A percentile compares a stretch with the other conserved stretches of the same genome.
phyloP scores from a whole-genome alignment of 371 early-diverging fungal species.

The Mortierella sp. region DNA sequence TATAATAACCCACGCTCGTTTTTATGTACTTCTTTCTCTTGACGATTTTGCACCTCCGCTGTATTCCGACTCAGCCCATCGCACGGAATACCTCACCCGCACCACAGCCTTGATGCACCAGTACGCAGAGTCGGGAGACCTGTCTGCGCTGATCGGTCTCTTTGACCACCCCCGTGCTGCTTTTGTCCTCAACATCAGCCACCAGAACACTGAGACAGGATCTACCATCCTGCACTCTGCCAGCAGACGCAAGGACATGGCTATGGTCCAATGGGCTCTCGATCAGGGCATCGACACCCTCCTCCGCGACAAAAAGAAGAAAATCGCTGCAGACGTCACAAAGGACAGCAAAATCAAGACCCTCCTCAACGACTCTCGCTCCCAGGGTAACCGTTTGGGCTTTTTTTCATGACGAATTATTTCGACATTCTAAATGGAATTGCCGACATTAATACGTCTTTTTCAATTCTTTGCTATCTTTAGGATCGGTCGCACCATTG shows the following conservation, averaged over 20 bases:
- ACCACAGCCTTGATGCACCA: constrained; percentile 55
- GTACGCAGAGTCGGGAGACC: constrained; percentile 48
- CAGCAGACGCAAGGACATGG: constrained; percentile 66
- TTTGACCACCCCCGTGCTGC: constrained; percentile 61
- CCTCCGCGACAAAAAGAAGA: constrained; percentile 75
- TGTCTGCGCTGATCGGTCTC: constrained; percentile 57
- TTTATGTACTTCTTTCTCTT: neutral
- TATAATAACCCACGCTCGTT: neutral
- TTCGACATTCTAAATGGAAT: no score
- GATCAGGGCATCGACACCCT: constrained; percentile 80
- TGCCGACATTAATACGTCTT: neutral
- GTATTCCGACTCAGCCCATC: constrained; percentile 41
- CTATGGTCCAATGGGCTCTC: constrained; percentile 76
- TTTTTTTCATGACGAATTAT: neutral
- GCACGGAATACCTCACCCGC: constrained; percentile 54
- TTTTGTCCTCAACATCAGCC: constrained; percentile 73
- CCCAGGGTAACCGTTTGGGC: constrained; percentile 30
- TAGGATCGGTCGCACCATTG: constrained; percentile 32
- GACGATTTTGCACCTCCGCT: neutral
- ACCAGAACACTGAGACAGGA: constrained; percentile 69
- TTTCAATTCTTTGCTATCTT: neutral
- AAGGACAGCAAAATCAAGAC: constrained; percentile 66
- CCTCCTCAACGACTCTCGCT: constrained; percentile 67
- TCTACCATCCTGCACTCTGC: constrained; percentile 78
- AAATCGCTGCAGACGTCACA: constrained; percentile 71